These are phyloP conservation scores for Coelastrella sp. DNA, from an alignment of 139 green algal genomes.

Conservation along the genomic window DNA sequence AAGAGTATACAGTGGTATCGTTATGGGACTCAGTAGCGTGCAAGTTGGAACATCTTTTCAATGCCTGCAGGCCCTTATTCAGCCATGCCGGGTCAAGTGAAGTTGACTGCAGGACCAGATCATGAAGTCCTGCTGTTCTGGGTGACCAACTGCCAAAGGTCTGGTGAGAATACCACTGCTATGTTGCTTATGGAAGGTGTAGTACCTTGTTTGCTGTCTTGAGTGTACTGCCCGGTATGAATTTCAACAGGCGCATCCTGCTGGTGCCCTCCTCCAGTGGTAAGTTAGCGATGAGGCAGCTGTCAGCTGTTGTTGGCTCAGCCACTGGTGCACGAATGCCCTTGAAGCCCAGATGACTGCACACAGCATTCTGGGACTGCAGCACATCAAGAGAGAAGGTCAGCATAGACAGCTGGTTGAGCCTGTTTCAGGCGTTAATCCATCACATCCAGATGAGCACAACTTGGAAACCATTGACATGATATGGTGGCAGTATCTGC, in stretches of 20 bases:
- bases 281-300: constrained; percentile 1
- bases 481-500: not conserved
- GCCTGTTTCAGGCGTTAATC: not conserved
- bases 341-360: not conserved
- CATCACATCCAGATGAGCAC: not conserved
- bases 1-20: too few relatives aligned
- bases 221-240: not conserved
- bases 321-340: not conserved
- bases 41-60: too few relatives aligned
- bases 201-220: constrained; percentile 3
- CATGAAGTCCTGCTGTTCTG: too few relatives aligned
- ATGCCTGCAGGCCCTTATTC: too few relatives aligned
- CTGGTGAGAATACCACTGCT: too few relatives aligned
- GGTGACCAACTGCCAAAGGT: too few relatives aligned
- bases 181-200: too few relatives aligned
- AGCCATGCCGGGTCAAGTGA: too few relatives aligned
- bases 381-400: not conserved
- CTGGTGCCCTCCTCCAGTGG: not conserved
- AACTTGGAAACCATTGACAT: not conserved
- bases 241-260: constrained; percentile 38
- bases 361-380: constrained; percentile 6
- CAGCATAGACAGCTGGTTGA: not conserved
- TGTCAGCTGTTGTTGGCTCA: constrained; percentile 8
- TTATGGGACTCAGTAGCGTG: too few relatives aligned
- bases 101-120: too few relatives aligned